Percentiles rank a stretch among this genome's conserved stretches.
These are phyloP conservation scores for Rhizopus delemar DNA, from an alignment of 371 early-diverging fungal species.

Conservation along the genomic window DNA sequence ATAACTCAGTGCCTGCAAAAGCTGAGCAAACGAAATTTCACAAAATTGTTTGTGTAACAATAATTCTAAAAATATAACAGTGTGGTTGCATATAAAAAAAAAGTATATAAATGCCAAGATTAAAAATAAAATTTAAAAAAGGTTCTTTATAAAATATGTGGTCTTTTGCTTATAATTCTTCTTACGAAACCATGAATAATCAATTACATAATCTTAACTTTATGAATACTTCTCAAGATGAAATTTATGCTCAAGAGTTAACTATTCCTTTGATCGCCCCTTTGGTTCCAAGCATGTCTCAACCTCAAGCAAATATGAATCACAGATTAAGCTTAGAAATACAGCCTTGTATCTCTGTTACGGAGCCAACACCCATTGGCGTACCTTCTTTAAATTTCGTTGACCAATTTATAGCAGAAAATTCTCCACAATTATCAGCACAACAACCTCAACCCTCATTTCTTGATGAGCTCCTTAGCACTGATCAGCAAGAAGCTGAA, in stretches of 20 bases:
- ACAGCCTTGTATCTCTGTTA: conserved; percentile 31
- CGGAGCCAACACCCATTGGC: conserved; percentile 27
- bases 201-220: background rate
- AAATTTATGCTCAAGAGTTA: background rate
- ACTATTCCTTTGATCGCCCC: conserved; percentile 16
- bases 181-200: background rate
- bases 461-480: conserved; percentile 9
- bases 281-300: background rate
- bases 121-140: background rate
- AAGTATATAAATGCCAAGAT: conserved; percentile 2
- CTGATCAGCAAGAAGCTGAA: conserved; percentile 6
- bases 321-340: conserved; percentile 19
- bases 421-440: conserved; percentile 3
- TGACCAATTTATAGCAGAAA: conserved; percentile 24
- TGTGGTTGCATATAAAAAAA: background rate
- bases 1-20: background rate
- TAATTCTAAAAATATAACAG: background rate
- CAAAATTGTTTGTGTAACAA: background rate
- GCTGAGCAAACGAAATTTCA: background rate
- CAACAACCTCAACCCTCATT: conserved; percentile 1
- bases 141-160: background rate
- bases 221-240: background rate
- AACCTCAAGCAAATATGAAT: background rate
- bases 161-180: conserved; percentile 5
- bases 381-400: conserved; percentile 11